Evolutionary conservation across 129 eudicot genomes (phyloP).

Genomic region (Lactuca sativa): DNA sequence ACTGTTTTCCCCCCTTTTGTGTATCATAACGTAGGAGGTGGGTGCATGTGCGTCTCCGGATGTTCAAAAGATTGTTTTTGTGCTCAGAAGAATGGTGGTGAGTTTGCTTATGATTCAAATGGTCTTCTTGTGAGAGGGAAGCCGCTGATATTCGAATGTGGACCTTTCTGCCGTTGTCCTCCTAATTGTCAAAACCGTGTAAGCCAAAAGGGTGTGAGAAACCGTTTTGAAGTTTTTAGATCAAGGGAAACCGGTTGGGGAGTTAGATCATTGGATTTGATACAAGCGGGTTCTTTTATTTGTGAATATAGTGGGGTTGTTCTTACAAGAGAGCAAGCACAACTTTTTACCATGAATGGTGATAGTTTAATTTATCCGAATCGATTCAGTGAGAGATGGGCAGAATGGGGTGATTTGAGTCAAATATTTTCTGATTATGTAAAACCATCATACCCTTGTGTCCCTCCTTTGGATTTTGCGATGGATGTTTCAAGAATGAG

Average conservation of each 20-base stretch:
- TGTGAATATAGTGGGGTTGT: conserved; percentile 80
- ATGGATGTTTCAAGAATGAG: conserved; percentile 88
- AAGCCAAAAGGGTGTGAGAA: conserved; percentile 60
- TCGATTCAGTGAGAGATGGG: conserved; percentile 79
- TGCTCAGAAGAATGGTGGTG: conserved; percentile 63
- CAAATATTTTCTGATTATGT: conserved; percentile 58
- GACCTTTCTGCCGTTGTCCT: conserved; percentile 64
- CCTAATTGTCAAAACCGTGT: conserved; percentile 67
- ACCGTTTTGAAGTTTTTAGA: conserved; percentile 68
- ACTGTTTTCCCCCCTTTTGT: conserved; percentile 66
- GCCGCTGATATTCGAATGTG: conserved; percentile 68
- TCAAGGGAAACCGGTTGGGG: conserved; percentile 88
- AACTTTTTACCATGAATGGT: conserved; percentile 60
- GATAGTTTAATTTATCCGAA: conserved; percentile 71
- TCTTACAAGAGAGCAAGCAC: conserved; percentile 72
- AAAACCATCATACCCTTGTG: conserved; percentile 50
- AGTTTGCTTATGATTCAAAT: conserved; percentile 59
- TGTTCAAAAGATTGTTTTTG: conserved; percentile 58
- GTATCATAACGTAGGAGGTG: conserved; percentile 35
- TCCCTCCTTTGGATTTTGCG: conserved; percentile 77
- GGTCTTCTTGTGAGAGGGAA: conserved; percentile 65
- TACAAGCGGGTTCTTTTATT: conserved; percentile 72
- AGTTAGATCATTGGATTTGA: conserved; percentile 72
- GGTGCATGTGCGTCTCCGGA: conserved; percentile 63
- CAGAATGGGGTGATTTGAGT: conserved; percentile 89